Evolutionary conservation across 2,329 filamentous ascomycete species (phyloP).

Genomic region (Pseudogymnoascus sp.): DNA sequence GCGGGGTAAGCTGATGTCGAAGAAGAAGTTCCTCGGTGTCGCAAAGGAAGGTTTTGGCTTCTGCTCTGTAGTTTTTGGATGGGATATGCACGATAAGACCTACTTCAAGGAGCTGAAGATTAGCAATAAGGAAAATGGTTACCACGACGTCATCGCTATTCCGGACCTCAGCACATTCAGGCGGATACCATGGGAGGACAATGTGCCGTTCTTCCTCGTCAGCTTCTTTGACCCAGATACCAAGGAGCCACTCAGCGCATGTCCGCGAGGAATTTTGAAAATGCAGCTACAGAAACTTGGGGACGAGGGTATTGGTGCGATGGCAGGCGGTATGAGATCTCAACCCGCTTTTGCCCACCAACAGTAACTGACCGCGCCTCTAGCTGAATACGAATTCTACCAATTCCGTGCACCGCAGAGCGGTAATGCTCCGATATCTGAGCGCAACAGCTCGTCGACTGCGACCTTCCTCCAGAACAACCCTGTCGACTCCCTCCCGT

Average conservation of each 20-base stretch:
- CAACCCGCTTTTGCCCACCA: neutral
- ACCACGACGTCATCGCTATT: conserved; percentile 75
- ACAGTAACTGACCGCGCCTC: conserved; percentile 12
- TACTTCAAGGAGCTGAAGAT: conserved; percentile 80
- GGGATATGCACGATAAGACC: conserved; percentile 94
- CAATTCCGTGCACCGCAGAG: conserved; percentile 67
- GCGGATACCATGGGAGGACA: conserved; percentile 83
- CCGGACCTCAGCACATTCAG: conserved; percentile 72
- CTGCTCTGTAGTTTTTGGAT: conserved; percentile 90
- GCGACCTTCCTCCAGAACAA: conserved; percentile 69
- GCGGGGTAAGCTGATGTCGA: conserved; percentile 84
- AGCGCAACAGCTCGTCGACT: conserved; percentile 60
- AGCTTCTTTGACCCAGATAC: conserved; percentile 80
- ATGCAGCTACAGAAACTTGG: conserved; percentile 60
- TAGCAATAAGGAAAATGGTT: conserved; percentile 86
- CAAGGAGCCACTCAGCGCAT: conserved; percentile 62
- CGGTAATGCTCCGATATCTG: conserved; percentile 37
- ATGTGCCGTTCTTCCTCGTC: conserved; percentile 79
- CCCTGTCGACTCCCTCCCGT: conserved; percentile 63
- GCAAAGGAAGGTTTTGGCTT: conserved; percentile 81
- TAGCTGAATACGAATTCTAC: conserved; percentile 94
- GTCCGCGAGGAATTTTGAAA: conserved; percentile 69
- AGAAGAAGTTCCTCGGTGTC: conserved; percentile 85
- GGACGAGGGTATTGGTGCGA: conserved; percentile 65
- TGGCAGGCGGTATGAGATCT: conserved; percentile 72